Evolutionary conservation across 2,329 filamentous ascomycete species (phyloP).

Genomic region (Acrodontium crateriforme): DNA sequence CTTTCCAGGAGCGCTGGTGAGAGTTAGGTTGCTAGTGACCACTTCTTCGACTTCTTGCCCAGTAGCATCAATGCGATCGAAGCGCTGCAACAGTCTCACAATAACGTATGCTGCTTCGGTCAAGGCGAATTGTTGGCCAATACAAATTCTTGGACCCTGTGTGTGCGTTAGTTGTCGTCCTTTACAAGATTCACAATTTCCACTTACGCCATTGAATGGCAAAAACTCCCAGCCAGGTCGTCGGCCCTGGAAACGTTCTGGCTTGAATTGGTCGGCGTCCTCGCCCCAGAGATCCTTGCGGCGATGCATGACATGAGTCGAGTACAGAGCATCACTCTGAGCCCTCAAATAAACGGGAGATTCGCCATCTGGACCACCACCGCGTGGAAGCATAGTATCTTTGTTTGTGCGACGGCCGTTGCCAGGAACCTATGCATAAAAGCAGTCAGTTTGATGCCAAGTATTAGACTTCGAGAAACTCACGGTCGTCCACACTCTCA

Average conservation of each 20-base stretch:
- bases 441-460: no score
- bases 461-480: no score
- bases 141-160: constrained; percentile 40
- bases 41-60: constrained; percentile 10
- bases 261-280: constrained; percentile 26
- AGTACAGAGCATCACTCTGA: constrained; percentile 18
- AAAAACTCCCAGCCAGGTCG: constrained; percentile 22
- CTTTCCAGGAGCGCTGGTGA: no score
- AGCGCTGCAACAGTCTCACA: constrained; percentile 29
- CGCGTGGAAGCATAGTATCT: constrained; percentile 61
- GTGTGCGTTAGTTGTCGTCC: constrained; percentile 47
- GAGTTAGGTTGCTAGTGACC: no score
- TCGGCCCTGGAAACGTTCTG: constrained; percentile 21
- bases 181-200: constrained; percentile 8
- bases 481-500: no score
- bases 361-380: constrained; percentile 37
- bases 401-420: constrained; percentile 54
- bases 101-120: constrained; percentile 33
- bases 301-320: constrained; percentile 24
- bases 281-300: constrained; percentile 24
- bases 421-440: constrained; percentile 69
- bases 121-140: constrained; percentile 33
- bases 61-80: constrained; percentile 15
- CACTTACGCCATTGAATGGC: constrained; percentile 22
- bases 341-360: constrained; percentile 38